Base-by-base conservation (phyloP, 1,139 yeast genomes). In the Yamadazyma oceani region DNA sequence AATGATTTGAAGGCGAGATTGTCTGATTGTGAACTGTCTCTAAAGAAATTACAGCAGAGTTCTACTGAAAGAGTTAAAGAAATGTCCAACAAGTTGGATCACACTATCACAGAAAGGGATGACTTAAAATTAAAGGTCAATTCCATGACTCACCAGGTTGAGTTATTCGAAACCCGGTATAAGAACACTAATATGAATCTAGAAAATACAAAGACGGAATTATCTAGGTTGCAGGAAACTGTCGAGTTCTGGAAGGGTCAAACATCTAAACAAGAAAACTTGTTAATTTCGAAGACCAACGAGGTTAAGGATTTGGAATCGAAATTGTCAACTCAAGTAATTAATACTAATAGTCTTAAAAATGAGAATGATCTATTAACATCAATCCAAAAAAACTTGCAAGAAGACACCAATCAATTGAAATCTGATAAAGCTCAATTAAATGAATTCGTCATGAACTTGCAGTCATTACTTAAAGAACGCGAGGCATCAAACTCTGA, bases 391-490 rank as follows among this genome's bases (percentile, higher is more conserved):
- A 57, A 62, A 12, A 67, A 84, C n/a, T 59, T 85, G 35, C 62
- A 73, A 26, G 64, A 64, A 19, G 92, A 85, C 43, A 69, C 80
- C 34, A 60, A 65, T 4, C 75, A 69, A 26, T 64, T 85, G 41
- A 63, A 71, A 36, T 69, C 69, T 5, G 95, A 88, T 52, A 80
- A 80, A 50, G 60, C 73, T 9, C 75, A 80, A 38, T 65, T 87
- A 32, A 81, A 73, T 46, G 74, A 76, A 6, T 67, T 82, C 44
- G 71, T 85, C n/a, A 58, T 75, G 16, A 84, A 76, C 50, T 62
- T 85, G 39, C 90, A 85, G 56, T 50, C 75, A 1, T 59, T 82
- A 28, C 78, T 82, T 38, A 71, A 70, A 39, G 94, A 85, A 53
- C 72, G 90, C 38, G 85, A 82, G 38, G 53, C 65, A 0, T 64